A percentile compares a stretch with the other conserved stretches of the same genome.
Conservation (phyloP, 164 flowering plant species). For the Echeveria elegans region DNA sequence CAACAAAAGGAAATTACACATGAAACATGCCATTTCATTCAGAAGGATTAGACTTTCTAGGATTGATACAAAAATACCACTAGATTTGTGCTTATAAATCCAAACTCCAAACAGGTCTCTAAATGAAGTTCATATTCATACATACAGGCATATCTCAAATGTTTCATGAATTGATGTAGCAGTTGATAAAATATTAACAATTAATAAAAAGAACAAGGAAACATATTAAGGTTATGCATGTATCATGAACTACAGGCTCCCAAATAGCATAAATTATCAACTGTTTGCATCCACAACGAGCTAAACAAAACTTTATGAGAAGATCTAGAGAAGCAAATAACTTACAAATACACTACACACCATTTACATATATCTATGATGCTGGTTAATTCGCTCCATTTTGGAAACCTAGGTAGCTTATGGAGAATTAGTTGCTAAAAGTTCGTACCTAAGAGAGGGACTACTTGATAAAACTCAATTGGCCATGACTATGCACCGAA, state of each 20-base stretch:
- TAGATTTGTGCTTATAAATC: not conserved
- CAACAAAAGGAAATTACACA: not conserved
- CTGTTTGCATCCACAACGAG: too few species aligned
- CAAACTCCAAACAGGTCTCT: not conserved
- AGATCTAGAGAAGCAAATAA: too few species aligned
- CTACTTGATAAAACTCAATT: too few species aligned
- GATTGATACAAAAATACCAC: not conserved
- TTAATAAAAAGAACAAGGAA: too few species aligned
- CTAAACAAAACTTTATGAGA: too few species aligned
- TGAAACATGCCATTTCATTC: not conserved
- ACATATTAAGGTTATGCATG: too few species aligned
- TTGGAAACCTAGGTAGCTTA: not conserved
- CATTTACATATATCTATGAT: not conserved
- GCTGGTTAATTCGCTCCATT: not conserved
- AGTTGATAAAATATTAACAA: too few species aligned
- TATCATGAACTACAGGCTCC: too few species aligned
- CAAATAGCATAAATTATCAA: too few species aligned
- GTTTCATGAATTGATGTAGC: not conserved
- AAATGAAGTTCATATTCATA: not conserved
- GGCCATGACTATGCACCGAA: too few species aligned
- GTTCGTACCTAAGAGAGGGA: not conserved
- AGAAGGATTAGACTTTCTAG: not conserved
- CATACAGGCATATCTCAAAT: not conserved
- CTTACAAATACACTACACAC: not conserved
- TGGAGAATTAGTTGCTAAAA: not conserved